These are phyloP conservation scores for Moelleriella libera DNA, from an alignment of 2,329 filamentous ascomycete species.

Conservation along the genomic window DNA sequence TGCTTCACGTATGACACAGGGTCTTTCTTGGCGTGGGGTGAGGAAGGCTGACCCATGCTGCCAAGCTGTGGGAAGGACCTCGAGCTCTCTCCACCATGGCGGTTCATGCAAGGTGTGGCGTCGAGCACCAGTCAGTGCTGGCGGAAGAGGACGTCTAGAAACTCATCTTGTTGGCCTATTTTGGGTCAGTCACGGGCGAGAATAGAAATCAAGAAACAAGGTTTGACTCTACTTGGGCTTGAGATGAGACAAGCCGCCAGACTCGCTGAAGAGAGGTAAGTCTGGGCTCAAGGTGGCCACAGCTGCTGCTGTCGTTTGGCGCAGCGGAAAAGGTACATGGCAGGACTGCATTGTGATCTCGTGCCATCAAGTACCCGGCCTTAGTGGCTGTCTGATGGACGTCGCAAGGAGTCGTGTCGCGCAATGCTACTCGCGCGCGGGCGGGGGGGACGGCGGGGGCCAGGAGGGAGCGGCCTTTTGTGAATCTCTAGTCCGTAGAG, in stretches of 20 bases:
- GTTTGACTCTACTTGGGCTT: neutral
- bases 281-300: no score
- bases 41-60: neutral
- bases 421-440: constrained; percentile 3
- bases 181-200: neutral
- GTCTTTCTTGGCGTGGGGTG: neutral
- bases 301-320: no score
- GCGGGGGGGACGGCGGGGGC: neutral
- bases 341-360: no score
- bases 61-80: no score
- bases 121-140: neutral
- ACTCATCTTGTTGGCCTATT: neutral
- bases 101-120: neutral
- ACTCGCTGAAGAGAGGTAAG: neutral
- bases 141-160: neutral
- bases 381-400: neutral
- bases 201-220: neutral
- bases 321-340: no score
- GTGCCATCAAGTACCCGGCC: no score
- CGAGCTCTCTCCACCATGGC: no score
- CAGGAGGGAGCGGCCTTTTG: neutral
- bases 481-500: neutral
- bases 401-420: neutral
- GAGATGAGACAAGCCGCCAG: neutral
- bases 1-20: constrained; percentile 2